A percentile compares a stretch with the other conserved stretches of the same genome.
These are phyloP conservation scores for Fusarium vanettenii DNA, from an alignment of 2,329 filamentous ascomycete species.

Conservation along the genomic window DNA sequence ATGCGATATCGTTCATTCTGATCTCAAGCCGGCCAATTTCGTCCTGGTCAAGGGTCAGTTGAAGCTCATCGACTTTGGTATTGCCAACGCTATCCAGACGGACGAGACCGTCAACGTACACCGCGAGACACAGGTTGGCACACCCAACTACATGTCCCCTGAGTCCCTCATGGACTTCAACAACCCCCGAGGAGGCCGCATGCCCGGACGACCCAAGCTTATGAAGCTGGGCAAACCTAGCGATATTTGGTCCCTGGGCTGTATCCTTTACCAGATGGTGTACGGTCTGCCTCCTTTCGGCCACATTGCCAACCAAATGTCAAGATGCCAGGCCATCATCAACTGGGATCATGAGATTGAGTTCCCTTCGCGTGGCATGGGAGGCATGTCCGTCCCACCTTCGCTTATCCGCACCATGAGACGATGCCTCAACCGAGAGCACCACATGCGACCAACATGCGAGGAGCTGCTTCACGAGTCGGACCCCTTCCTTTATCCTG, in stretches of 20 bases:
- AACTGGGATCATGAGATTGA: constrained; percentile 80
- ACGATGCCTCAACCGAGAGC: constrained; percentile 72
- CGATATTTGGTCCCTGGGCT: constrained; percentile 96
- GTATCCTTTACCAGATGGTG: constrained; percentile 97
- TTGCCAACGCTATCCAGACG: constrained; percentile 94
- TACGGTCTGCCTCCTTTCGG: constrained; percentile 97
- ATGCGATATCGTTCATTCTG: constrained; percentile 93
- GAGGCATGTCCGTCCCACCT: constrained; percentile 69
- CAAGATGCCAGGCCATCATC: constrained; percentile 87
- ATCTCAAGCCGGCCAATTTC: constrained; percentile 97
- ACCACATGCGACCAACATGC: constrained; percentile 71
- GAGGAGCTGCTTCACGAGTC: constrained; percentile 68
- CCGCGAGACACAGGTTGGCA: constrained; percentile 93
- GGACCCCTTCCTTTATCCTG: constrained; percentile 74
- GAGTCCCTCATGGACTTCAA: constrained; percentile 93
- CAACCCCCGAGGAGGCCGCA: constrained; percentile 62
- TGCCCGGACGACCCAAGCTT: constrained; percentile 70
- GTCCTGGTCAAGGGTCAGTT: constrained; percentile 89
- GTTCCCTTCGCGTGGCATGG: constrained; percentile 76
- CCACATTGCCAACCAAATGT: constrained; percentile 88
- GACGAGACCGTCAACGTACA: constrained; percentile 98
- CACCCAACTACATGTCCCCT: constrained; percentile 98
- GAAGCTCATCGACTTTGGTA: constrained; percentile 98
- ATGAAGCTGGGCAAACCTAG: constrained; percentile 97
- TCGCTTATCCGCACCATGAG: constrained; percentile 71